Base-by-base conservation (phyloP, 129 eudicot species). In the Mikania micrantha region DNA sequence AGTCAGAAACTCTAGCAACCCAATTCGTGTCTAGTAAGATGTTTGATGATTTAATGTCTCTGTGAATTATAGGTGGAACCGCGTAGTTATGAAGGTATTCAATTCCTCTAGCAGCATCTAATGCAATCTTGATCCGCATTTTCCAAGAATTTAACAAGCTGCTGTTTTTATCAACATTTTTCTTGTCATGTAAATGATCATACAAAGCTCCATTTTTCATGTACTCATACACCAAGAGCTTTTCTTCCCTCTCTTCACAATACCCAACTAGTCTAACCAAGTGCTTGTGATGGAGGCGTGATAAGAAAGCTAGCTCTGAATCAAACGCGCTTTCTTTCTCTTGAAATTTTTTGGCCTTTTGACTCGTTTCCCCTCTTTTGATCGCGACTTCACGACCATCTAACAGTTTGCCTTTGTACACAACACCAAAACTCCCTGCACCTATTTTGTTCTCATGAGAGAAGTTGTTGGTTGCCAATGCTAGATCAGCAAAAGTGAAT, bases 321-420 rank as follows among this genome's bases (percentile, higher is more conserved):
- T 94, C 97, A 58, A 94, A 94, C 0, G 97, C 99, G 27, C 78
- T 94, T 78, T 94, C 98, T 64, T 92, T 85, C 68, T 92, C 99
- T 83, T 87, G 96, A 56, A 89, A 87, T 42, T 90, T 86, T 79
- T 87, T 94, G 4, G 81, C 68, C 34, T 63, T 88, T 10, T 70
- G 79, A 64, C 84, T 82, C 17, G 88, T 74, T 31, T 94, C 96
- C 9, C 97, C 90, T 69, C 99, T 77, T 69, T 94, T 94, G 17
- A 94, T 89, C 6, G 99, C 99, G 5, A 94, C 99, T 73, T 89
- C 99, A 32, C 90, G 89, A 7, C 99, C 99, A 66, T 94, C 95
- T 8, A 78, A 27, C 22, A 94, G 74, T 34, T 94, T 94, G 3
- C 99, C 99, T 80, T 62, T 89, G 77, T 94, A 94, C 56, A 94